phyloP scores from a whole-genome alignment of 1,139 yeast species.

The Pneumocystis wakefieldiae region DNA sequence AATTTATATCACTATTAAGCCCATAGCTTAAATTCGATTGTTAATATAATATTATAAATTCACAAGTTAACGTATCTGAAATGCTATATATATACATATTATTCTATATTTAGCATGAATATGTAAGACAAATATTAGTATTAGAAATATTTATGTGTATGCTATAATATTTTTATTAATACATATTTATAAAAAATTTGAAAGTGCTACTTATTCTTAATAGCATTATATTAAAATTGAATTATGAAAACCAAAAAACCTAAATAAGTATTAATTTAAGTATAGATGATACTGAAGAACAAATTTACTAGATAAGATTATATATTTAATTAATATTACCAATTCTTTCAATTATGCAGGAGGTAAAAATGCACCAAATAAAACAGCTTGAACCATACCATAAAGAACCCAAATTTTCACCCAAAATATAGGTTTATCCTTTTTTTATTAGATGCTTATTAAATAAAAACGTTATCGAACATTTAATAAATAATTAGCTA shows the following conservation, averaged over 20 bases:
- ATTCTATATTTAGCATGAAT: too few species aligned
- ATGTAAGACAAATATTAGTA: too few species aligned
- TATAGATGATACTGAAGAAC: not conserved
- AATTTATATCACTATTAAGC: not conserved
- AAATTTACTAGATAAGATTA: not conserved
- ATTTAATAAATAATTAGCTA: not conserved
- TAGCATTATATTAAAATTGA: too few species aligned
- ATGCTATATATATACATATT: not conserved
- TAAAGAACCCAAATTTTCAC: not conserved
- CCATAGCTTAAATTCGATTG: not conserved
- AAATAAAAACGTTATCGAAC: not conserved
- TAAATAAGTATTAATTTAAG: not conserved
- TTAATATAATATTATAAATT: not conserved
- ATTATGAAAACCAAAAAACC: not conserved
- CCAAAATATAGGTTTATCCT: not conserved
- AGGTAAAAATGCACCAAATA: conserved; percentile 6
- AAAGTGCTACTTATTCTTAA: too few species aligned
- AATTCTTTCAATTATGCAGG: conserved; percentile 2
- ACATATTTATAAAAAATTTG: too few species aligned
- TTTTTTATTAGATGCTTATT: not conserved
- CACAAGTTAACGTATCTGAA: not conserved
- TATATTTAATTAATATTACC: not conserved
- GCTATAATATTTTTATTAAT: too few species aligned
- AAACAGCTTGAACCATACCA: conserved; percentile 5
- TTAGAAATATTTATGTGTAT: too few species aligned